Evolutionary conservation across 352 stramenopile genomes (phyloP).

Genomic region (Halophytophthora batemanensis): DNA sequence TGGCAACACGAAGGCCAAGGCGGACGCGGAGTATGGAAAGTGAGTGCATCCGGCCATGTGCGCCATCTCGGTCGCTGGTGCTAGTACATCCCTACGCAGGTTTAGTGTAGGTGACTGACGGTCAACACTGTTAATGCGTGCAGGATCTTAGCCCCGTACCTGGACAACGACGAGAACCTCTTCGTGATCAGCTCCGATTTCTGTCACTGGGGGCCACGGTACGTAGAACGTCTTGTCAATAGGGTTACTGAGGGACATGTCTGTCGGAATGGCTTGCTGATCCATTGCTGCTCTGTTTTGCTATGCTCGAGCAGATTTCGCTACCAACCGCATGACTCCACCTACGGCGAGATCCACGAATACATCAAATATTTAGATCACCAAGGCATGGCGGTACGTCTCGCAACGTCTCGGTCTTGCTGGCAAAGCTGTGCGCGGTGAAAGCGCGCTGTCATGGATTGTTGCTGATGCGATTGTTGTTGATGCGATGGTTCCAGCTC

Average conservation of each 20-base stretch:
- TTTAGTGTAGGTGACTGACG: slow-evolving; percentile 2
- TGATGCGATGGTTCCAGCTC: slow-evolving; percentile 30
- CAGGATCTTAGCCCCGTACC: slow-evolving; percentile 89
- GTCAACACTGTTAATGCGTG: slow-evolving; percentile 2
- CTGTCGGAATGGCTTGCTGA: background rate
- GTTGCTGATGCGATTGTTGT: background rate
- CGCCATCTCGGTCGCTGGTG: too few species aligned
- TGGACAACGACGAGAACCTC: slow-evolving; percentile 91
- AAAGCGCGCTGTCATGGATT: slow-evolving; percentile 1
- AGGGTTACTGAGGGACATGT: background rate
- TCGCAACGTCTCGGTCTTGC: background rate
- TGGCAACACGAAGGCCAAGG: slow-evolving; percentile 84
- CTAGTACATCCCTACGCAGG: background rate
- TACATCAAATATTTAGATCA: slow-evolving; percentile 95
- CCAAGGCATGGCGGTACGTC: slow-evolving; percentile 70
- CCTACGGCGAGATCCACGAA: slow-evolving; percentile 91
- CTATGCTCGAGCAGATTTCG: slow-evolving; percentile 62
- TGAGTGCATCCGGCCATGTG: slow-evolving; percentile 16
- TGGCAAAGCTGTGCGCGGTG: background rate
- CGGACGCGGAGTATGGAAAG: slow-evolving; percentile 87
- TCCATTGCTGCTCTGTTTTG: background rate
- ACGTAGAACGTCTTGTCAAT: slow-evolving; percentile 1
- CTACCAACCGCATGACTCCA: slow-evolving; percentile 85
- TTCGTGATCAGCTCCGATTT: slow-evolving; percentile 98
- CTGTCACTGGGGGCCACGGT: slow-evolving; percentile 94